A percentile compares a stretch with the other conserved stretches of the same genome.
Evolutionary conservation across 805 yeast genomes (phyloP).

Genomic region (Metschnikowia noctiluminum): DNA sequence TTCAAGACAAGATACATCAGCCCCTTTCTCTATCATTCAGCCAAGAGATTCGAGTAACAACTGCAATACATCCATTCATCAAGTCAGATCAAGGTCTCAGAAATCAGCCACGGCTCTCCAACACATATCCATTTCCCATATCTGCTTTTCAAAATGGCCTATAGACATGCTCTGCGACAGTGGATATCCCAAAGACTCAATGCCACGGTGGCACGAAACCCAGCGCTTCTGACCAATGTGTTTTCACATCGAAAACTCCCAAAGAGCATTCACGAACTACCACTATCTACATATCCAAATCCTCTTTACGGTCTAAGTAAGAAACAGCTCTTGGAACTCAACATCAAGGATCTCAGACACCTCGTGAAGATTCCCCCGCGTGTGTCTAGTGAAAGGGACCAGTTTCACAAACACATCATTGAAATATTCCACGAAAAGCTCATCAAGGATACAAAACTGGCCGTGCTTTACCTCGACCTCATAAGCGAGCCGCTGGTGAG

Average conservation of each 20-base stretch:
- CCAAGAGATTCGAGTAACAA: too few relatives aligned
- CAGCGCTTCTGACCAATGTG: background rate
- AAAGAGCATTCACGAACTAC: slow-evolving; percentile 12
- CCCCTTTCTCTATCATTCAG: too few relatives aligned
- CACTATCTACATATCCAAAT: slow-evolving; percentile 27
- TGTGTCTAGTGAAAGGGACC: slow-evolving; percentile 23
- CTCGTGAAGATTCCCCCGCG: slow-evolving; percentile 26
- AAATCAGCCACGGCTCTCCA: too few relatives aligned
- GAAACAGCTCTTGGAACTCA: slow-evolving; percentile 24
- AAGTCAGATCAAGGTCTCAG: too few relatives aligned
- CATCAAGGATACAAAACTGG: slow-evolving; percentile 23
- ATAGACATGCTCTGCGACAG: slow-evolving; percentile 1
- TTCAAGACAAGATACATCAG: too few relatives aligned
- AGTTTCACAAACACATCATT: slow-evolving; percentile 28
- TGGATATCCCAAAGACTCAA: background rate
- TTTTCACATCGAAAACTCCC: slow-evolving; percentile 5
- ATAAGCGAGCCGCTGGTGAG: slow-evolving; percentile 21
- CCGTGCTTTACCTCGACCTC: slow-evolving; percentile 20
- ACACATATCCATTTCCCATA: background rate
- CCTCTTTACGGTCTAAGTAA: slow-evolving; percentile 32
- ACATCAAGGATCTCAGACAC: slow-evolving; percentile 22
- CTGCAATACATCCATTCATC: too few relatives aligned
- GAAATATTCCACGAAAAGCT: slow-evolving; percentile 30
- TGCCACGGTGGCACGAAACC: background rate
- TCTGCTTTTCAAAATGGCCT: background rate